Evolutionary conservation across 1,284 basidiomycete species (phyloP).

Genomic region (Vanrija humicola): DNA sequence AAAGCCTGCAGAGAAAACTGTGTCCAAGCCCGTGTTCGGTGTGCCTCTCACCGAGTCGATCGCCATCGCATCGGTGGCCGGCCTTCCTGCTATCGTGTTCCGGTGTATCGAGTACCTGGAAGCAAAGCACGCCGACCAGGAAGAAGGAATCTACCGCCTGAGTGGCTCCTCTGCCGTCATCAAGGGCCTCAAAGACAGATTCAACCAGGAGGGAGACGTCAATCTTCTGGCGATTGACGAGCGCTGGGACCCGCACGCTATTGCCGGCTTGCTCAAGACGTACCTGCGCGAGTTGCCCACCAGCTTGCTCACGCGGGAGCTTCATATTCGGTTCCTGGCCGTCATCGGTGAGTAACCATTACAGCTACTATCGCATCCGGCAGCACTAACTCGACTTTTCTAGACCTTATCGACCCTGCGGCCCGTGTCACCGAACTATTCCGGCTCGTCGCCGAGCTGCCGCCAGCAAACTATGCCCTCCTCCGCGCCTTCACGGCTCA

Average conservation of each 20-base stretch:
- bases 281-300: constrained; percentile 86
- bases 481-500: constrained; percentile 92
- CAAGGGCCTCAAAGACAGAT: constrained; percentile 86
- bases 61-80: constrained; percentile 79
- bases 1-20: constrained; percentile 48
- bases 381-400: not conserved
- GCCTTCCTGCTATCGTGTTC: constrained; percentile 90
- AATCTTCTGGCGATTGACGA: constrained; percentile 80
- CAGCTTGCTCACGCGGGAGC: constrained; percentile 84
- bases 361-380: constrained; percentile 14
- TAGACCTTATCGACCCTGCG: constrained; percentile 80
- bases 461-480: constrained; percentile 87
- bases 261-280: constrained; percentile 84
- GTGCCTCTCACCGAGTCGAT: constrained; percentile 83
- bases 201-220: constrained; percentile 91
- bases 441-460: constrained; percentile 77
- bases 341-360: constrained; percentile 70
- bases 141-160: constrained; percentile 96
- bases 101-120: constrained; percentile 87
- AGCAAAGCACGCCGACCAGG: constrained; percentile 83
- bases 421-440: constrained; percentile 85
- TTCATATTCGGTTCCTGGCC: constrained; percentile 79
- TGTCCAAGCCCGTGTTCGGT: constrained; percentile 77
- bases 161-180: constrained; percentile 91
- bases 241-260: constrained; percentile 91